Evolutionary conservation across 1,139 yeast genomes (phyloP).

Genomic region (Candida labiduridarum): DNA sequence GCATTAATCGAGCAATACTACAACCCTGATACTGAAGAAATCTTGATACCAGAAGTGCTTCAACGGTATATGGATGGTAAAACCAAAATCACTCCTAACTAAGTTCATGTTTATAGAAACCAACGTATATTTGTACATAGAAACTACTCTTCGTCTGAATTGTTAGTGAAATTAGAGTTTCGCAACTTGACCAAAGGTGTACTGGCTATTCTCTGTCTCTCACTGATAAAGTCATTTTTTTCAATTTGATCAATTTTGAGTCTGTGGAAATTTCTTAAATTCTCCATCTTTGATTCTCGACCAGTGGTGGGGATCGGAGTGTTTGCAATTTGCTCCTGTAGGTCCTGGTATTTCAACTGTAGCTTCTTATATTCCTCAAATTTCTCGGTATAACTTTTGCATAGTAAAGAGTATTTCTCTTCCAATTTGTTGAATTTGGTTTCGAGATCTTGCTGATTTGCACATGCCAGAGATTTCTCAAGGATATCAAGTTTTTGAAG

Average conservation of each 20-base stretch:
- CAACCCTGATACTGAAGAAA: conserved; percentile 55
- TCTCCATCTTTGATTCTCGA: conserved; percentile 19
- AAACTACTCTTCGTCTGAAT: conserved; percentile 26
- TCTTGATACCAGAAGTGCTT: conserved; percentile 70
- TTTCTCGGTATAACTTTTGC: conserved; percentile 28
- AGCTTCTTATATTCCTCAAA: conserved; percentile 26
- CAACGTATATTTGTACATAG: conserved; percentile 1
- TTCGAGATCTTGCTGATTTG: conserved; percentile 7
- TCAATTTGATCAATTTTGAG: conserved; percentile 26
- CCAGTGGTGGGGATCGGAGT: conserved; percentile 4
- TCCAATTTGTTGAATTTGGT: conserved; percentile 16
- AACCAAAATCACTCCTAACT: conserved; percentile 29
- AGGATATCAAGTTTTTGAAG: not conserved
- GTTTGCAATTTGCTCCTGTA: conserved; percentile 18
- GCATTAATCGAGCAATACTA: conserved; percentile 87
- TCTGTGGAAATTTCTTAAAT: conserved; percentile 34
- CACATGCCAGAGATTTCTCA: not conserved
- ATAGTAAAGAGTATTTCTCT: conserved; percentile 24
- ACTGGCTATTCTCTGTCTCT: conserved; percentile 33
- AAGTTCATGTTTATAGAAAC: not conserved
- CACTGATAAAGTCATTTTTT: conserved; percentile 8
- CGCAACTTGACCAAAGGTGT: conserved; percentile 22
- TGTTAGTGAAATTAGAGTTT: conserved; percentile 17
- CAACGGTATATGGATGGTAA: conserved; percentile 68
- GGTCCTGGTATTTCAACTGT: conserved; percentile 26